Conservation (phyloP, 495 filamentous ascomycete species). For the Talaromyces liani region DNA sequence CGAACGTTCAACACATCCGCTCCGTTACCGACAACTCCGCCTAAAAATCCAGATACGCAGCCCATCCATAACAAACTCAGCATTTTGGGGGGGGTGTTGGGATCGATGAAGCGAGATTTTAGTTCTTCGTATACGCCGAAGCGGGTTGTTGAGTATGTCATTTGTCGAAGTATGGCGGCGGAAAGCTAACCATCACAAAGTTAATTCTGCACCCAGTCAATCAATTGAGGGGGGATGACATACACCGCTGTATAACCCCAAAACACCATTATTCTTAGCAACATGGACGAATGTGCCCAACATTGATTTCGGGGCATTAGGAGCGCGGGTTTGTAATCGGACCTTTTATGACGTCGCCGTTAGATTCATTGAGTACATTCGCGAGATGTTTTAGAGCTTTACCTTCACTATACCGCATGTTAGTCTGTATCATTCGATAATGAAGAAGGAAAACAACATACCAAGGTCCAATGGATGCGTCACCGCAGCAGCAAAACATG, state of each 20-base stretch:
- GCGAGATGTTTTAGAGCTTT: neutral
- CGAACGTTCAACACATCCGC: slow-evolving; percentile 96
- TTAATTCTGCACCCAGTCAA: neutral
- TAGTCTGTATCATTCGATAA: neutral
- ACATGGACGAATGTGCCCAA: slow-evolving; percentile 74
- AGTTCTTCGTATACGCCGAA: slow-evolving; percentile 94
- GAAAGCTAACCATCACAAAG: slow-evolving; percentile 52
- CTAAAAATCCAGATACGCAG: slow-evolving; percentile 75
- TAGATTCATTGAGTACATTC: neutral
- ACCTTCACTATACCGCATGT: neutral
- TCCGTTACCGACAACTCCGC: slow-evolving; percentile 85
- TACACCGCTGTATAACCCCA: slow-evolving; percentile 76
- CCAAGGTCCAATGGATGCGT: slow-evolving; percentile 82
- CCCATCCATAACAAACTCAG: slow-evolving; percentile 72
- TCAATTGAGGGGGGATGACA: slow-evolving; percentile 11
- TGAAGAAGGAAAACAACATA: slow-evolving; percentile 18
- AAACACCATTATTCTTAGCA: slow-evolving; percentile 55
- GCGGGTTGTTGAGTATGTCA: slow-evolving; percentile 86
- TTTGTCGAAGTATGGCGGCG: slow-evolving; percentile 82
- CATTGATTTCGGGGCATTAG: slow-evolving; percentile 64
- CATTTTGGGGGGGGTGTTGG: slow-evolving; percentile 46
- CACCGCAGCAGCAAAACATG: slow-evolving; percentile 79
- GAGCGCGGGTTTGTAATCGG: slow-evolving; percentile 74
- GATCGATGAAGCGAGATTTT: slow-evolving; percentile 57
- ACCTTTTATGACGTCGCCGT: slow-evolving; percentile 46